Conservation (phyloP, 495 filamentous ascomycete species). For the Aspergillus cavernicola region DNA sequence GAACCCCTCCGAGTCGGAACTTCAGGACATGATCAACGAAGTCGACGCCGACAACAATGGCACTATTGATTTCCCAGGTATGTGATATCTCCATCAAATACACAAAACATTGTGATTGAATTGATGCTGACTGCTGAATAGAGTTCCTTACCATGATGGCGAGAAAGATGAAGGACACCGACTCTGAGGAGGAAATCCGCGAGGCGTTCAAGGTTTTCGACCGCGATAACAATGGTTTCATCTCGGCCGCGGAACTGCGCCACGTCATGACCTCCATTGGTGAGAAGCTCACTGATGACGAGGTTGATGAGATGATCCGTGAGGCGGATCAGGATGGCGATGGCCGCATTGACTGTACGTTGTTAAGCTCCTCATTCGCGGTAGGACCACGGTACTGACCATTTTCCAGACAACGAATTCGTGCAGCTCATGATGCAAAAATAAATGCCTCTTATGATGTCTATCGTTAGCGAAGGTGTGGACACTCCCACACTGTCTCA, state of each 20-base stretch:
- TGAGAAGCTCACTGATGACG: constrained; percentile 98
- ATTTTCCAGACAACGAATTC: constrained; percentile 90
- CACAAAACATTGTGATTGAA: background rate
- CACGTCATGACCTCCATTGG: constrained; percentile 99
- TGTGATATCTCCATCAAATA: constrained; percentile 14
- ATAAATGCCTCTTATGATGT: constrained; percentile 49
- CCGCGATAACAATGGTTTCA: constrained; percentile 99
- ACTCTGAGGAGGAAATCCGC: constrained; percentile 98
- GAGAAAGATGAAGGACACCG: constrained; percentile 99
- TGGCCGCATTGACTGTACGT: constrained; percentile 89
- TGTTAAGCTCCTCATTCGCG: constrained; percentile 2
- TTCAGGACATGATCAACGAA: constrained; percentile 99
- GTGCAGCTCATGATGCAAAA: constrained; percentile 99
- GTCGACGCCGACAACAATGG: constrained; percentile 99
- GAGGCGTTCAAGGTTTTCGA: constrained; percentile 97
- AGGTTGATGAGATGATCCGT: constrained; percentile 99
- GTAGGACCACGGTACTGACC: constrained; percentile 5
- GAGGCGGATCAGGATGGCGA: constrained; percentile 99
- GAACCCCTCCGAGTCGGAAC: constrained; percentile 97
- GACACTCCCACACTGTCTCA: constrained; percentile 18
- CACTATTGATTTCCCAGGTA: constrained; percentile 99
- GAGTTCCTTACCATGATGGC: constrained; percentile 99
- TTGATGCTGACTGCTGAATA: constrained; percentile 32
- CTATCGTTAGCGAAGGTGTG: constrained; percentile 32
- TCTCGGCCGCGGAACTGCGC: constrained; percentile 93